These are phyloP conservation scores for Otatea glauca DNA, from an alignment of 176 grass and related monocot genomes.

Conservation along the genomic window DNA sequence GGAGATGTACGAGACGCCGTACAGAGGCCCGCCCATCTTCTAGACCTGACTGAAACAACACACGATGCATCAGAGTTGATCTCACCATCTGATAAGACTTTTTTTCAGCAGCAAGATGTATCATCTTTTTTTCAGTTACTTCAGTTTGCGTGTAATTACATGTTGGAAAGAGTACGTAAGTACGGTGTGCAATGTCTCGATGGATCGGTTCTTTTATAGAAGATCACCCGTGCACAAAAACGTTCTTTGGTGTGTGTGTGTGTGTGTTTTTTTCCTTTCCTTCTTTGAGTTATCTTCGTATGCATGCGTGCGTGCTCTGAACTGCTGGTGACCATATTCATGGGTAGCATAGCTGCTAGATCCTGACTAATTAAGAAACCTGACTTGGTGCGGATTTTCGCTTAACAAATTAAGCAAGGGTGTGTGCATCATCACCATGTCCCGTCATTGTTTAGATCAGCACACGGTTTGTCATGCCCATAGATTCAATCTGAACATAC, in stretches of 20 bases:
- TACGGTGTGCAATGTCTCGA: background rate
- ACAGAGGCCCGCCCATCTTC: conserved; percentile 8
- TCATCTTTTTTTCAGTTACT: background rate
- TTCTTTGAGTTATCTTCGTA: background rate
- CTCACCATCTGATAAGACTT: background rate
- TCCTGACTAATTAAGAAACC: background rate
- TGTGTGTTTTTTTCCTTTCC: no score
- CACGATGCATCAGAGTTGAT: background rate
- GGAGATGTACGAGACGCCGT: conserved; percentile 41
- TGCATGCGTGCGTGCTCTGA: background rate
- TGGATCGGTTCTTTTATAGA: background rate
- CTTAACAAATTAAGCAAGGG: background rate
- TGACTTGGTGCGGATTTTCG: background rate
- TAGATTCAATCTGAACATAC: background rate
- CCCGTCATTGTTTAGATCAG: background rate
- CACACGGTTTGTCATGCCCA: background rate
- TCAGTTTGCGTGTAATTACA: background rate
- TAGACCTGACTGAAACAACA: background rate
- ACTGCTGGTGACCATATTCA: background rate
- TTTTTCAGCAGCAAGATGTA: background rate
- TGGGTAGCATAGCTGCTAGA: background rate
- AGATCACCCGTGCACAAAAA: background rate
- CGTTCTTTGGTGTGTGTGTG: background rate
- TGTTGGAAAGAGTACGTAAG: background rate
- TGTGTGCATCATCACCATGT: background rate